Percentiles rank a stretch among this genome's conserved stretches.
Evolutionary conservation across 148 eudicot species (phyloP).

Genomic region (Rhododendron griersonianum): DNA sequence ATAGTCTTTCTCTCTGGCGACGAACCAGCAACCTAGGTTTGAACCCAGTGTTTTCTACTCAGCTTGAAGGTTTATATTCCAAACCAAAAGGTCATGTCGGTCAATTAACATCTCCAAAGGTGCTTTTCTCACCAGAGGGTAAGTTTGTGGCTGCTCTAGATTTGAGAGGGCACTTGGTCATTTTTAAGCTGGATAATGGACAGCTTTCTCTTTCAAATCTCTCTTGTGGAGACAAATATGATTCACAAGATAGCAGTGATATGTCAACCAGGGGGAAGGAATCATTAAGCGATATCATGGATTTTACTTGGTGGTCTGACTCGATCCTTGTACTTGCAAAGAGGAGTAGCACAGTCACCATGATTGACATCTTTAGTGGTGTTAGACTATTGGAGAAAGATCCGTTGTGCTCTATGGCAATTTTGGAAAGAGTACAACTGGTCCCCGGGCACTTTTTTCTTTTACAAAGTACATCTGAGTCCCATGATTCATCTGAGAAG

Average conservation of each 20-base stretch:
- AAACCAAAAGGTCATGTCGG: constrained; percentile 48
- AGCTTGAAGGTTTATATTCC: constrained; percentile 61
- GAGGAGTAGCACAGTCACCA: constrained; percentile 47
- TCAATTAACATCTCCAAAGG: constrained; percentile 63
- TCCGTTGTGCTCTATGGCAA: constrained; percentile 51
- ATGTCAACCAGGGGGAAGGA: constrained; percentile 24
- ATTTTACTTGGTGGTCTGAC: constrained; percentile 97
- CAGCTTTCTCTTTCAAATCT: constrained; percentile 36
- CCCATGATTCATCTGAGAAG: constrained; percentile 20
- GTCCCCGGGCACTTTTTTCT: constrained; percentile 56
- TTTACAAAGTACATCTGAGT: constrained; percentile 51
- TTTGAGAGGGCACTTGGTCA: constrained; percentile 54
- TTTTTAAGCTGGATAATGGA: constrained; percentile 49
- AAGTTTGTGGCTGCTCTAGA: constrained; percentile 70
- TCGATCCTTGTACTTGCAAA: constrained; percentile 51
- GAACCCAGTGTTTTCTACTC: constrained; percentile 39
- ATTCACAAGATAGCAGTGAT: constrained; percentile 15
- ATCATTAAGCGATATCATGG: constrained; percentile 42
- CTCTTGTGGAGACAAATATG: constrained; percentile 28
- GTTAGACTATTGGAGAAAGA: constrained; percentile 39
- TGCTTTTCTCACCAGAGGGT: constrained; percentile 69
- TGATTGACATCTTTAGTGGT: constrained; percentile 49
- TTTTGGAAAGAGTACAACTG: constrained; percentile 47
- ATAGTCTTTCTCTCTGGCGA: constrained; percentile 60
- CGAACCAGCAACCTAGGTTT: constrained; percentile 37